Conservation (phyloP, 805 yeast species). For the Starmerella potacharoeniae region DNA sequence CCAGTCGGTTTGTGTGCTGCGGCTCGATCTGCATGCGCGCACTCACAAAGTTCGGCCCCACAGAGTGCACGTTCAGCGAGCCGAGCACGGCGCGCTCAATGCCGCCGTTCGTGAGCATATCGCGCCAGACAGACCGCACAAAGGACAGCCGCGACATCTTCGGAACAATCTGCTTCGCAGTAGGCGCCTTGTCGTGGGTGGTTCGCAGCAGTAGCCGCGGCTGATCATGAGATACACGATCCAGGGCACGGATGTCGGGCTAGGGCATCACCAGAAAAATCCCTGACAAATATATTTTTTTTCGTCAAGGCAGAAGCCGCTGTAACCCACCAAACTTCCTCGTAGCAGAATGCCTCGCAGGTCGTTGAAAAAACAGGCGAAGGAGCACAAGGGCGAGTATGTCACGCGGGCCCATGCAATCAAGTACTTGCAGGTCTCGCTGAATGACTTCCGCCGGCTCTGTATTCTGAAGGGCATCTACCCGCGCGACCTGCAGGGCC, state of each 20-base stretch:
- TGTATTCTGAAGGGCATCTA: slow-evolving; percentile 97
- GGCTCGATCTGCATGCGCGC: slow-evolving; percentile 28
- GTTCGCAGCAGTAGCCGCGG: neutral
- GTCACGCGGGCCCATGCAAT: slow-evolving; percentile 93
- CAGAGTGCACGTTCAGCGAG: slow-evolving; percentile 23
- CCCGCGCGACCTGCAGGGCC: slow-evolving; percentile 74
- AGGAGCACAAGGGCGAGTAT: slow-evolving; percentile 33
- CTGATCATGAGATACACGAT: neutral
- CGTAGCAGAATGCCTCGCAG: neutral
- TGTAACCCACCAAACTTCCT: neutral
- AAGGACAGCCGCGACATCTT: slow-evolving; percentile 17
- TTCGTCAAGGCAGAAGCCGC: neutral
- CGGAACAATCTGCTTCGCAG: too few relatives aligned
- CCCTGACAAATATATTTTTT: slow-evolving; percentile 4
- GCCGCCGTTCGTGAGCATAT: slow-evolving; percentile 23
- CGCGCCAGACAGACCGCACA: slow-evolving; percentile 22
- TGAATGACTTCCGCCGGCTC: slow-evolving; percentile 86
- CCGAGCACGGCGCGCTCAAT: slow-evolving; percentile 19
- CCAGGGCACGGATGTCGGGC: neutral
- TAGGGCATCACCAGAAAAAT: neutral
- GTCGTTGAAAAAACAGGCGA: slow-evolving; percentile 1
- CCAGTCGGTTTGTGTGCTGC: slow-evolving; percentile 32
- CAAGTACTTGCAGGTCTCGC: slow-evolving; percentile 76
- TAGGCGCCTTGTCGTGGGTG: too few relatives aligned
- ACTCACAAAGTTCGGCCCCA: slow-evolving; percentile 29